These are phyloP conservation scores for Bothriochloa decipiens DNA, from an alignment of 176 grass and related monocot species.

Conservation along the genomic window DNA sequence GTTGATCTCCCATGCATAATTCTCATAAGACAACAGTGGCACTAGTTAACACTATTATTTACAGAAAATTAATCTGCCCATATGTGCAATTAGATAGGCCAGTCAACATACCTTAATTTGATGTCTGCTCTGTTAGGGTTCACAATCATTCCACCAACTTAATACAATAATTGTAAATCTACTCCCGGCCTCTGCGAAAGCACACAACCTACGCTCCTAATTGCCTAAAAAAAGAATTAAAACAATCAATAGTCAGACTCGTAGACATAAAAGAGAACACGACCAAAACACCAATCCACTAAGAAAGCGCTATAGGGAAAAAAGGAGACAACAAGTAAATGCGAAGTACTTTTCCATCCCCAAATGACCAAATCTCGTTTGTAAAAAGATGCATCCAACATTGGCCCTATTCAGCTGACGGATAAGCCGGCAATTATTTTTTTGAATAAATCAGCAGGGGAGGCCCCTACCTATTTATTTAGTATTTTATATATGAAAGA, in stretches of 20 bases:
- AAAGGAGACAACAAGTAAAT: slow-evolving; percentile 22
- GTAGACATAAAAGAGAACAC: not conserved
- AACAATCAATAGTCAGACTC: slow-evolving; percentile 23
- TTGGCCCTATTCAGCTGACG: too few species aligned
- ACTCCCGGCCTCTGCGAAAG: too few species aligned
- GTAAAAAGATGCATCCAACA: too few species aligned
- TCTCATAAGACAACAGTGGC: slow-evolving; percentile 50
- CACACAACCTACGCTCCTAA: slow-evolving; percentile 26
- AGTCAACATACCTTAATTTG: slow-evolving; percentile 38
- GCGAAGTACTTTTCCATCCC: slow-evolving; percentile 65
- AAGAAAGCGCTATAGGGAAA: not conserved
- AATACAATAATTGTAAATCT: too few species aligned
- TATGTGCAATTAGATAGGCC: slow-evolving; percentile 10
- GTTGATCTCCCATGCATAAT: slow-evolving; percentile 45
- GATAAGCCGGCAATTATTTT: too few species aligned
- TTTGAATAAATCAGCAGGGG: too few species aligned
- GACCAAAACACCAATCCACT: slow-evolving; percentile 25
- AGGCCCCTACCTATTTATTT: too few species aligned
- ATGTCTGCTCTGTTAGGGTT: slow-evolving; percentile 50
- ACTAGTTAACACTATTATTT: slow-evolving; percentile 22
- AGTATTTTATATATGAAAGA: too few species aligned
- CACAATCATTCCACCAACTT: too few species aligned
- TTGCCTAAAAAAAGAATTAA: slow-evolving; percentile 57
- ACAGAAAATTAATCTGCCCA: not conserved
- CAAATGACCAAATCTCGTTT: too few species aligned